Evolutionary conservation across 257 asterid species (phyloP), one percentile per base, ranked within the genome.

Genomic region (Rubia yunnanensis): DNA sequence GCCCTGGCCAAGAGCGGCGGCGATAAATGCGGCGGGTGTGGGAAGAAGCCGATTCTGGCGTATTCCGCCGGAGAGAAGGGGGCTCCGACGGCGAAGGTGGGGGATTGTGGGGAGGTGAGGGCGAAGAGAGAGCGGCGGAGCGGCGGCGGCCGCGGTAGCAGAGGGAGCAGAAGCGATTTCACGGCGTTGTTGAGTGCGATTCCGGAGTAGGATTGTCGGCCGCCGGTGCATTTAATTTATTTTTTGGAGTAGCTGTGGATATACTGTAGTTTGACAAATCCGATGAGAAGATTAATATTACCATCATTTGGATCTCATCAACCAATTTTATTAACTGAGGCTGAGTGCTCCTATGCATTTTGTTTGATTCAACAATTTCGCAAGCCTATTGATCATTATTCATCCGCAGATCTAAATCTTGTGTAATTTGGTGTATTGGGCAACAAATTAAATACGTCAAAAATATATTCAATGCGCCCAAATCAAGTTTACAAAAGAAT

Each of bases 1-100:
- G 99, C 99, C 2, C 34, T 91, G 71, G 77, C 79, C n/a, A 87
- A 79, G 66, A 74, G 83, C 39, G 73, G 75, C 34, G 86, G 77
- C 5, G 83, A 81, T 48, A 89, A 85, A 80, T 87, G 88, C 75
- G 86, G 88, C 75, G 86, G 92, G 0, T 84, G 81, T 48, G 79
- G 85, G 41, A 66, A 85, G 66, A 80, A 84, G 65, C 52, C 41
- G 11, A 61, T 63, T 2, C 67, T 76, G 28, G 79, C 70, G 34
- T 72, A 83, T 10, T 54, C 86, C 0, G 70, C 86, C 0, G 69
- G 52, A 0, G 91, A 74, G 11, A 65, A 36, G 8, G 82, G 55
- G 27, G 50, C 50, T n/a, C 60, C 77, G 46, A 60, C 80, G 3
- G 27, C 78, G 32, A 76, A 71, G 46, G 78, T 48, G n/a, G 79